These are phyloP conservation scores for Magnusiomyces fungicola DNA, from an alignment of 1,139 yeast species.

Conservation along the genomic window DNA sequence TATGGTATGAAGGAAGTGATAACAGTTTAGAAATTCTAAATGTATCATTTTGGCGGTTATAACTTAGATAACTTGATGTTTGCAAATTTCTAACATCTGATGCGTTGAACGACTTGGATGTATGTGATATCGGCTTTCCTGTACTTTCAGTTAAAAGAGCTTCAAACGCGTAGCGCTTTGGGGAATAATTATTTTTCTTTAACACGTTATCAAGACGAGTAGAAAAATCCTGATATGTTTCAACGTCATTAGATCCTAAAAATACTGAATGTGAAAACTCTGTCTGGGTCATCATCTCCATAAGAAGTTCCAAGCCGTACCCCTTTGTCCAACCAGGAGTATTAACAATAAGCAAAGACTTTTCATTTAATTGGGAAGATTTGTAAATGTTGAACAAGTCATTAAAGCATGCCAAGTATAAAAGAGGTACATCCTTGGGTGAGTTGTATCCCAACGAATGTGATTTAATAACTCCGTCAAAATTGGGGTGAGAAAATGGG, in stretches of 20 bases:
- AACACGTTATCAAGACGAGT: slow-evolving; percentile 10
- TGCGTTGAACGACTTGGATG: slow-evolving; percentile 15
- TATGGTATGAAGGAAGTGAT: neutral
- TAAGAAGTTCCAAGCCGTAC: slow-evolving; percentile 62
- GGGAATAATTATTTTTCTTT: slow-evolving; percentile 3
- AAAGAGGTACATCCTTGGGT: slow-evolving; percentile 61
- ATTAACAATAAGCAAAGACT: slow-evolving; percentile 52
- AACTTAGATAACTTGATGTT: slow-evolving; percentile 31
- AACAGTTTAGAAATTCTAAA: slow-evolving; percentile 10
- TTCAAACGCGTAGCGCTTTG: neutral
- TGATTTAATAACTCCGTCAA: slow-evolving; percentile 30
- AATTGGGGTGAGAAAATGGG: slow-evolving; percentile 28
- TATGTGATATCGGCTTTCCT: too few relatives aligned
- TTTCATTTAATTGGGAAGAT: slow-evolving; percentile 22
- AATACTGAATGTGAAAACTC: slow-evolving; percentile 53
- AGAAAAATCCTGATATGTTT: slow-evolving; percentile 18
- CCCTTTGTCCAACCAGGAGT: slow-evolving; percentile 96
- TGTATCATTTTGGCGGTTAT: neutral
- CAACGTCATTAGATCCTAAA: slow-evolving; percentile 32
- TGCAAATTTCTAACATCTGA: slow-evolving; percentile 32
- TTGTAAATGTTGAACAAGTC: slow-evolving; percentile 38
- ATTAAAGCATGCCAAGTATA: slow-evolving; percentile 44
- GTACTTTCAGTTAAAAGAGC: slow-evolving; percentile 1
- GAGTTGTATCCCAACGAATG: slow-evolving; percentile 63
- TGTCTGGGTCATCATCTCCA: slow-evolving; percentile 40